These are phyloP conservation scores for Plantago ovata DNA, from an alignment of 257 asterid species.

Conservation along the genomic window DNA sequence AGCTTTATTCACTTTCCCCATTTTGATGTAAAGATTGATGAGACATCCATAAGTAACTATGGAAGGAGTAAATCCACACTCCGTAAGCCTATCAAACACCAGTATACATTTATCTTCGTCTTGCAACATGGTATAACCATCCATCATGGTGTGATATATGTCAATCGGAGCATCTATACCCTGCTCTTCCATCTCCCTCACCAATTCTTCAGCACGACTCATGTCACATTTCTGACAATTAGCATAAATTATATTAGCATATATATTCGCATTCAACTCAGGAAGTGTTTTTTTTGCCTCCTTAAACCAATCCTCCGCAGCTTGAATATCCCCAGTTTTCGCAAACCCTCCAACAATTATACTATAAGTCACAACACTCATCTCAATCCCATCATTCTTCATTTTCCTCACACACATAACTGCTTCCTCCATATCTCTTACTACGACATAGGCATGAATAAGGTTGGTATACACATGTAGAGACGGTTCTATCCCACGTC, in stretches of 20 bases:
- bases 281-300: conserved; percentile 74
- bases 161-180: conserved; percentile 93
- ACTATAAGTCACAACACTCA: conserved; percentile 93
- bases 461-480: conserved; percentile 97
- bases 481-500: conserved; percentile 88
- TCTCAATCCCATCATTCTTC: conserved; percentile 80
- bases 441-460: conserved; percentile 90
- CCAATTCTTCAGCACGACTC: conserved; percentile 84
- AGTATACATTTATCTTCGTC: conserved; percentile 76
- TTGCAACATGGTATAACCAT: conserved; percentile 77
- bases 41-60: conserved; percentile 89
- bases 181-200: conserved; percentile 93
- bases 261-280: conserved; percentile 70
- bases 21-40: conserved; percentile 81
- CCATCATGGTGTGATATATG: conserved; percentile 98
- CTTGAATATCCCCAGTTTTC: conserved; percentile 61
- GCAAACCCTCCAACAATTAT: conserved; percentile 90
- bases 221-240: conserved; percentile 67
- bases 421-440: conserved; percentile 99
- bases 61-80: conserved; percentile 86
- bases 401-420: conserved; percentile 81
- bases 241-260: conserved; percentile 88
- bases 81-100: conserved; percentile 86
- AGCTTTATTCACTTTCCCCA: conserved; percentile 78
- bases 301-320: conserved; percentile 93